Conservation (phyloP, 2,329 filamentous ascomycete species). For the Zymoseptoria brevis region DNA sequence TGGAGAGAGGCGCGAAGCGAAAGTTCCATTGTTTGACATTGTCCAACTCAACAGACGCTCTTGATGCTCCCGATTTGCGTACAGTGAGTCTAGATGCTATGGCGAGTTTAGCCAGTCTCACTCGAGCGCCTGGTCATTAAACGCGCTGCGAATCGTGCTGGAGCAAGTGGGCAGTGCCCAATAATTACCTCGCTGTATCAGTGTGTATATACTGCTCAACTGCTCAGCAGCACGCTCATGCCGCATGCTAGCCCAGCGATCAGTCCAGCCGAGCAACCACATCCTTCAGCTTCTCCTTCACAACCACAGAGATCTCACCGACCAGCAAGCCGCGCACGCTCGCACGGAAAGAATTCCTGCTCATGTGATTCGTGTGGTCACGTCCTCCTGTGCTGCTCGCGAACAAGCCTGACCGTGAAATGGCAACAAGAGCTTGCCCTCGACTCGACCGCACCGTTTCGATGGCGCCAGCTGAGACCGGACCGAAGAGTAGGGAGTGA, state of each 20-base stretch:
- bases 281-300: conserved; percentile 6
- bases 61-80: too few relatives aligned
- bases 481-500: conserved; percentile 21
- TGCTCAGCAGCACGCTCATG: too few relatives aligned
- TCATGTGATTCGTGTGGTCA: conserved; percentile 14
- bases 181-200: too few relatives aligned
- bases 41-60: too few relatives aligned
- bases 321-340: conserved; percentile 12
- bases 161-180: too few relatives aligned
- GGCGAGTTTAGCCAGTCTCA: too few relatives aligned
- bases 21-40: too few relatives aligned
- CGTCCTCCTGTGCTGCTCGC: conserved; percentile 10
- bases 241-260: neutral
- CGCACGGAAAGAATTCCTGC: conserved; percentile 13
- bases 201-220: too few relatives aligned
- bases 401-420: conserved; percentile 3
- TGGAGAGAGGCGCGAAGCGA: too few relatives aligned
- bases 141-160: too few relatives aligned
- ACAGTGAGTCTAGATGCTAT: too few relatives aligned
- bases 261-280: neutral
- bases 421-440: conserved; percentile 22
- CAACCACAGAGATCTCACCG: conserved; percentile 17
- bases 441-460: conserved; percentile 24
- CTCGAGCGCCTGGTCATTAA: too few relatives aligned
- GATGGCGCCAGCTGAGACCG: conserved; percentile 14